These are phyloP conservation scores for Lavandula angustifolia DNA, from an alignment of 257 asterid species.

Conservation along the genomic window DNA sequence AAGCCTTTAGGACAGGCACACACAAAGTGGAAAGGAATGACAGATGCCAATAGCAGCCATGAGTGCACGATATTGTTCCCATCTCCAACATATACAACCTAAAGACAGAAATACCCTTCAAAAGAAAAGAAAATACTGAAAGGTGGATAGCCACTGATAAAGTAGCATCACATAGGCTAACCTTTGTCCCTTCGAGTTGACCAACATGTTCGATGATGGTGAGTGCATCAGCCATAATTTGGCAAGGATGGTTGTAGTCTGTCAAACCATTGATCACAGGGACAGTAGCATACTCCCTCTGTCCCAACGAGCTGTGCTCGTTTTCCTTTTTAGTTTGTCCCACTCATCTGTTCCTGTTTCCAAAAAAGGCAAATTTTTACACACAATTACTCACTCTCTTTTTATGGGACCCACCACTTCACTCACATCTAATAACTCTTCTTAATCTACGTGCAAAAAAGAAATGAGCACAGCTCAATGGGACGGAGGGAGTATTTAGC, in stretches of 20 bases:
- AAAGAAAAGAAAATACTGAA: slow-evolving; percentile 2
- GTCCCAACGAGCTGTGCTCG: too few species aligned
- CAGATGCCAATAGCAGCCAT: slow-evolving; percentile 81
- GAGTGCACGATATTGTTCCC: slow-evolving; percentile 98
- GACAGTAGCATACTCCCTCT: slow-evolving; percentile 73
- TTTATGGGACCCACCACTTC: too few species aligned
- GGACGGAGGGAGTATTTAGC: too few species aligned
- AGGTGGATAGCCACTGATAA: slow-evolving; percentile 3
- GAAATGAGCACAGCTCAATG: too few species aligned
- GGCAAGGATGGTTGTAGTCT: slow-evolving; percentile 94
- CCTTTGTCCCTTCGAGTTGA: slow-evolving; percentile 88
- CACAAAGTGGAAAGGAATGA: slow-evolving; percentile 87
- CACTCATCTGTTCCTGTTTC: too few species aligned
- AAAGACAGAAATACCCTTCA: slow-evolving; percentile 30
- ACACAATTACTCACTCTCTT: too few species aligned
- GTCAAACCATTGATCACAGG: slow-evolving; percentile 95
- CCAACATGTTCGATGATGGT: slow-evolving; percentile 91
- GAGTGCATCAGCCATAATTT: slow-evolving; percentile 98
- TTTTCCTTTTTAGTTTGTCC: too few species aligned
- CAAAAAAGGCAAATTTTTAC: too few species aligned
- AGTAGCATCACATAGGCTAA: slow-evolving; percentile 30
- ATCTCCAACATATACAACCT: slow-evolving; percentile 97
- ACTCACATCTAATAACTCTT: too few species aligned
- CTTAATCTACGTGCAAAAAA: too few species aligned
- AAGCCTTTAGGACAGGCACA: slow-evolving; percentile 91